Conservation (phyloP, 2,329 filamentous ascomycete genomes). For the Cadophora gregata region DNA sequence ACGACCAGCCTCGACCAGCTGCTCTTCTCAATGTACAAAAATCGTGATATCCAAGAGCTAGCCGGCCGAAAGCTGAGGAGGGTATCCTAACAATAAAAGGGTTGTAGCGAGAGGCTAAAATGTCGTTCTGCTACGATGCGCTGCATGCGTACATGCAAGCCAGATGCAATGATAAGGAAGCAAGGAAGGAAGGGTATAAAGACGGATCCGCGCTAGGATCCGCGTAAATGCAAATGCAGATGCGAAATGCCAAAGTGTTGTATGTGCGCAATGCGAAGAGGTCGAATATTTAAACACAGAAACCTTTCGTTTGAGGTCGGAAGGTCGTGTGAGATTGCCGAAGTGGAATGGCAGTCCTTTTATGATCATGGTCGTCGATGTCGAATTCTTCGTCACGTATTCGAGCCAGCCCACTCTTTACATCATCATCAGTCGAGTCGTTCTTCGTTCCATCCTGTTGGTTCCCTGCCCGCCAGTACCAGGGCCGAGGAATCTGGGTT, state of each 20-base stretch:
- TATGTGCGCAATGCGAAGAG: background rate
- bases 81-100: conserved; percentile 5
- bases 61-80: background rate
- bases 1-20: background rate
- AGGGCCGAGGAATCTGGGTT: conserved; percentile 31
- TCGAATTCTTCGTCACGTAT: conserved; percentile 7
- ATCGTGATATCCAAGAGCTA: background rate
- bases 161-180: conserved; percentile 8
- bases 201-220: conserved; percentile 10
- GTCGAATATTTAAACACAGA: background rate
- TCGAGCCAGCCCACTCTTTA: conserved; percentile 24
- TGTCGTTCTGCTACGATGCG: background rate
- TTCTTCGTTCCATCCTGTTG: conserved; percentile 52
- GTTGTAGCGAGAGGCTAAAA: conserved; percentile 6
- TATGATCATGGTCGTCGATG: background rate
- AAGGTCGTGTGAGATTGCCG: background rate
- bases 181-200: conserved; percentile 17
- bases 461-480: conserved; percentile 28
- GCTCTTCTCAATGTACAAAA: background rate
- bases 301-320: background rate
- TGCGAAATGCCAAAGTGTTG: conserved; percentile 1
- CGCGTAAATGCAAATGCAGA: conserved; percentile 15
- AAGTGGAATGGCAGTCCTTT: background rate
- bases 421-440: conserved; percentile 58
- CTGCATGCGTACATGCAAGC: conserved; percentile 16